Percentiles rank a stretch among this genome's conserved stretches.
Conservation (phyloP, 73 alveolate species). For the Tetrahymena borealis region DNA sequence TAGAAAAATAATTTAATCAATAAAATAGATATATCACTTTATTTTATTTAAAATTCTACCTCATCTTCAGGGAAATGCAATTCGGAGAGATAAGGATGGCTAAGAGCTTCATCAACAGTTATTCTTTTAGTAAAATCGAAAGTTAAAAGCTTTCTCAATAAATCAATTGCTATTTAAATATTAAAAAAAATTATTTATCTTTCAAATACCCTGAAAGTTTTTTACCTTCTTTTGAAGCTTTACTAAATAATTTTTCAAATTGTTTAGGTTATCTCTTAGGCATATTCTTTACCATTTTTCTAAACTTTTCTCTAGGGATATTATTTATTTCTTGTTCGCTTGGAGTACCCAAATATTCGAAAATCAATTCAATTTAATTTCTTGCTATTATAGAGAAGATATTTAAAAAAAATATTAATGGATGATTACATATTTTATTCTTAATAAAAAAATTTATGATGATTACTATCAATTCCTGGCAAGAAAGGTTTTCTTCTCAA, state of each 20-base stretch:
- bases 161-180: conserved; percentile 20
- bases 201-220: not conserved
- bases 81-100: conserved; percentile 78
- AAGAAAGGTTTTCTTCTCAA: conserved; percentile 69
- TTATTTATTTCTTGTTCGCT: conserved; percentile 41
- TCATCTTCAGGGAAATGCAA: conserved; percentile 67
- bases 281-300: not conserved
- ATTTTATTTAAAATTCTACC: not conserved
- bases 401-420: not conserved
- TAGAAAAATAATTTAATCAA: not conserved
- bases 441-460: no score
- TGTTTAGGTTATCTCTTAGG: conserved; percentile 13
- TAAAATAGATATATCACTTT: not conserved
- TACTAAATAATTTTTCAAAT: conserved; percentile 7
- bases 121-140: conserved; percentile 79
- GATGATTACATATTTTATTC: conserved; percentile 34
- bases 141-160: conserved; percentile 37
- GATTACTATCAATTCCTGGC: conserved; percentile 78
- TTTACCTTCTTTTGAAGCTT: conserved; percentile 27
- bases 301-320: conserved; percentile 19
- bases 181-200: not conserved
- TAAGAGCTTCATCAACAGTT: conserved; percentile 79
- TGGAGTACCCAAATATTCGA: conserved; percentile 82
- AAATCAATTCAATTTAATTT: conserved; percentile 74
- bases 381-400: not conserved